These are phyloP conservation scores for Musa itinerans DNA, from an alignment of 176 grass and related monocot species.

Conservation along the genomic window DNA sequence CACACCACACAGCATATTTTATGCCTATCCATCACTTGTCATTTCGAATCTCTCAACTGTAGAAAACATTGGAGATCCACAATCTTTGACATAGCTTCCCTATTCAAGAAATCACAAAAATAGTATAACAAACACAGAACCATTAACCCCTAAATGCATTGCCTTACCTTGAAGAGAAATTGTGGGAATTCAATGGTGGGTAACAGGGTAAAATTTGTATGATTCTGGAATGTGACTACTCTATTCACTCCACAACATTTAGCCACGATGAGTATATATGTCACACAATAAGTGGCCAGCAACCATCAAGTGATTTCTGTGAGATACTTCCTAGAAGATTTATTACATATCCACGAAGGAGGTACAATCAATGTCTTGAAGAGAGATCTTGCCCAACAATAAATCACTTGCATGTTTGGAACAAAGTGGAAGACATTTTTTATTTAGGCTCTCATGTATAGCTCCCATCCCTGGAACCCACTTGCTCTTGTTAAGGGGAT, in stretches of 20 bases:
- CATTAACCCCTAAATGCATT: neutral
- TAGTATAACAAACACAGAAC: neutral
- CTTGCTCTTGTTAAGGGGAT: constrained; percentile 75
- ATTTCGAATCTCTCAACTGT: no score
- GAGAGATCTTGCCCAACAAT: constrained; percentile 67
- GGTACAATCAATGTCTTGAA: constrained; percentile 82
- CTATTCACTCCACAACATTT: neutral
- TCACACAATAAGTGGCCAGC: neutral
- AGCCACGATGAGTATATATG: neutral
- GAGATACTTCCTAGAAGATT: neutral
- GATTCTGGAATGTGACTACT: neutral
- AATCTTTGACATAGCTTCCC: no score
- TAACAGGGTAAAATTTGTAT: neutral
- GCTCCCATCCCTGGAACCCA: constrained; percentile 67
- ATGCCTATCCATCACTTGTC: no score
- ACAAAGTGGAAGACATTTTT: constrained; percentile 81
- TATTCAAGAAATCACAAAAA: no score
- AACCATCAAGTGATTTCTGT: neutral
- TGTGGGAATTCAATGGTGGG: neutral
- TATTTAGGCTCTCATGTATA: constrained; percentile 85
- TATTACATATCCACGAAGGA: constrained; percentile 56
- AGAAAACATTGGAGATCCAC: no score
- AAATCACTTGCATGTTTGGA: constrained; percentile 63
- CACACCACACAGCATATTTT: no score
- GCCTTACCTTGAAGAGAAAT: neutral